Conservation (phyloP, 805 yeast genomes). For the Candida coquimbonensis region DNA sequence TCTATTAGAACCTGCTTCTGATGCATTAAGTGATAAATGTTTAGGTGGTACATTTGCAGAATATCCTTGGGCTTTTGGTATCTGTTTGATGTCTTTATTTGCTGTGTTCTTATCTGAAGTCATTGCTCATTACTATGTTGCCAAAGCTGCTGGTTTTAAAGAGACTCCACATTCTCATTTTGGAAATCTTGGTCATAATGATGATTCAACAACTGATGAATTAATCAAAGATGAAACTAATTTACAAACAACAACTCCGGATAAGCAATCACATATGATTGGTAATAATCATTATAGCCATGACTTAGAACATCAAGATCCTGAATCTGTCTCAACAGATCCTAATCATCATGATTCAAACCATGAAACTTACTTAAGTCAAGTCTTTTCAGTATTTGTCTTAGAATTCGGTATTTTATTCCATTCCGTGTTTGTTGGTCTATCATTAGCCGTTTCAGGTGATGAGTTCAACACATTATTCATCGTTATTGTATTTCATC, state of each 20-base stretch:
- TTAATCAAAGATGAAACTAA: not conserved
- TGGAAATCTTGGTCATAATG: conserved; percentile 31
- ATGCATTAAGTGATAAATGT: conserved; percentile 48
- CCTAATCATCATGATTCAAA: conserved; percentile 16
- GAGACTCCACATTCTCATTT: conserved; percentile 42
- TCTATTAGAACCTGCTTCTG: conserved; percentile 61
- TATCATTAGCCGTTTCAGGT: conserved; percentile 72
- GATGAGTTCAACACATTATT: conserved; percentile 67
- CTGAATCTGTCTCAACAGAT: conserved; percentile 33
- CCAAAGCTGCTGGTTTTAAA: conserved; percentile 23
- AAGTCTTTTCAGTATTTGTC: conserved; percentile 47
- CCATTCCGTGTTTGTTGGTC: conserved; percentile 79
- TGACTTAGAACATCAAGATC: conserved; percentile 37
- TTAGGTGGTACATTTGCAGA: conserved; percentile 51
- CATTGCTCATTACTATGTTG: conserved; percentile 36
- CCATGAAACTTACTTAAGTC: conserved; percentile 47
- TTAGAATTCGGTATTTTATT: conserved; percentile 76
- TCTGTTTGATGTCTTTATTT: conserved; percentile 40
- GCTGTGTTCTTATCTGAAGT: conserved; percentile 43
- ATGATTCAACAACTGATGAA: conserved; percentile 11
- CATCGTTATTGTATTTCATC: conserved; percentile 67
- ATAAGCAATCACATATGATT: conserved; percentile 13
- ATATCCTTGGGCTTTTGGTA: conserved; percentile 54
- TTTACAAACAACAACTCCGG: no score
- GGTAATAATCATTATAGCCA: conserved; percentile 37